These are phyloP conservation scores for Sordariomycetes sp. DNA, from an alignment of 2,329 filamentous ascomycete species.

Conservation along the genomic window DNA sequence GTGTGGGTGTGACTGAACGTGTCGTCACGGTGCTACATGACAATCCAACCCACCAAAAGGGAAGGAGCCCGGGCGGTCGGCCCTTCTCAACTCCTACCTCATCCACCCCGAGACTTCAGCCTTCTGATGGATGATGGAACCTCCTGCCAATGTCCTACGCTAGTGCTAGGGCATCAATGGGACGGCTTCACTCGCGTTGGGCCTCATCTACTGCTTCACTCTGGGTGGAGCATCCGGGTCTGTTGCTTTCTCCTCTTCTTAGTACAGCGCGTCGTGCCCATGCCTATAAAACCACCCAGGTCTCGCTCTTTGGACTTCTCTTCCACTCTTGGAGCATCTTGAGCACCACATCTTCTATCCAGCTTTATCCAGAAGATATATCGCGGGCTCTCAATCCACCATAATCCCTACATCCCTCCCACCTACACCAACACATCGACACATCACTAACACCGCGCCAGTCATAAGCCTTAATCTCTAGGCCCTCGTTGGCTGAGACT, in stretches of 20 bases:
- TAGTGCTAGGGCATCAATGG: background rate
- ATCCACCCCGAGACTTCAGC: background rate
- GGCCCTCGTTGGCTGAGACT: slow-evolving; percentile 17
- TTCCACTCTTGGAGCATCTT: background rate
- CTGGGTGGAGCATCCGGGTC: too few relatives aligned
- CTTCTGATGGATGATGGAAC: background rate
- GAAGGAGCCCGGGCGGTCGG: background rate
- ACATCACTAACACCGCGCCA: background rate
- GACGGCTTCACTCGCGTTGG: background rate
- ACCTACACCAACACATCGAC: background rate
- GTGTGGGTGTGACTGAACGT: background rate
- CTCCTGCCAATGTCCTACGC: background rate
- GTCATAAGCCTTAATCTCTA: background rate
- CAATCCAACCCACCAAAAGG: background rate
- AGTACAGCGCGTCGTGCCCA: background rate
- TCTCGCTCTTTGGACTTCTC: background rate
- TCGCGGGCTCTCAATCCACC: background rate
- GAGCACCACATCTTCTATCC: background rate
- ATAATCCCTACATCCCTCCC: background rate
- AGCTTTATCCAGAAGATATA: background rate
- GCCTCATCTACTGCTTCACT: too few relatives aligned
- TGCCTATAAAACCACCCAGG: background rate
- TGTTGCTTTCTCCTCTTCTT: background rate
- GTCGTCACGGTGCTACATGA: background rate
- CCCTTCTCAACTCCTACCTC: background rate